phyloP scores from a whole-genome alignment of 805 yeast genomes.

The Metschnikowia vanudenii region DNA sequence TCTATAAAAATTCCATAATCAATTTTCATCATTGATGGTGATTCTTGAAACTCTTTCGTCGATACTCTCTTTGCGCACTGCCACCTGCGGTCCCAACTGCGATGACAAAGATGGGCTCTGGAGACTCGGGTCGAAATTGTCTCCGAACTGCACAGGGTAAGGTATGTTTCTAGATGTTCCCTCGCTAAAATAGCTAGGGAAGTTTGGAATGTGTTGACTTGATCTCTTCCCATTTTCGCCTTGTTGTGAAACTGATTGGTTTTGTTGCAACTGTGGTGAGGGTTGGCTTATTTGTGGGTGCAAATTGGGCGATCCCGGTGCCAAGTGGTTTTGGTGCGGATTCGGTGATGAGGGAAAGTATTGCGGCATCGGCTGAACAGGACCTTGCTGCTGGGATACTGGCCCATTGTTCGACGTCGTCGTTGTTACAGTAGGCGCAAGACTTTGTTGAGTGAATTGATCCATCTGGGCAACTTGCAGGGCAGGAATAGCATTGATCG shows the following conservation, averaged over 20 bases:
- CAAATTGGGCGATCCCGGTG: conserved; percentile 14
- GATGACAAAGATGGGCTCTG: conserved; percentile 1
- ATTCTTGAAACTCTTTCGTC: conserved; percentile 11
- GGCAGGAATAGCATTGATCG: conserved; percentile 36
- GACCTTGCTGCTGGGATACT: background rate
- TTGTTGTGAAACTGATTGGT: conserved; percentile 9
- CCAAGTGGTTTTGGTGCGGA: conserved; percentile 17
- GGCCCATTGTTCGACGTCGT: background rate
- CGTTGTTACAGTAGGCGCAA: background rate
- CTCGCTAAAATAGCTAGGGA: conserved; percentile 13
- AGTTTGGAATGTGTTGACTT: conserved; percentile 14
- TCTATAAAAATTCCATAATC: no score
- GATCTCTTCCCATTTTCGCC: conserved; percentile 9
- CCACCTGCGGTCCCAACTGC: background rate
- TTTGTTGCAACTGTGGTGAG: conserved; percentile 12
- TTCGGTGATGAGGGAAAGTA: conserved; percentile 40
- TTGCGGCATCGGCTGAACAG: conserved; percentile 29
- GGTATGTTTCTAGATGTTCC: conserved; percentile 9
- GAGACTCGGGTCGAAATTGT: conserved; percentile 3
- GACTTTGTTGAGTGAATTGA: background rate
- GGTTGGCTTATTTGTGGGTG: conserved; percentile 3
- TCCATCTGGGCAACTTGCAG: conserved; percentile 23
- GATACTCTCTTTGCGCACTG: conserved; percentile 4
- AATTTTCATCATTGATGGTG: conserved; percentile 8
- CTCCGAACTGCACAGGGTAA: conserved; percentile 18